phyloP scores from a whole-genome alignment of 352 stramenopile genomes.

The Phytophthora sp. region DNA sequence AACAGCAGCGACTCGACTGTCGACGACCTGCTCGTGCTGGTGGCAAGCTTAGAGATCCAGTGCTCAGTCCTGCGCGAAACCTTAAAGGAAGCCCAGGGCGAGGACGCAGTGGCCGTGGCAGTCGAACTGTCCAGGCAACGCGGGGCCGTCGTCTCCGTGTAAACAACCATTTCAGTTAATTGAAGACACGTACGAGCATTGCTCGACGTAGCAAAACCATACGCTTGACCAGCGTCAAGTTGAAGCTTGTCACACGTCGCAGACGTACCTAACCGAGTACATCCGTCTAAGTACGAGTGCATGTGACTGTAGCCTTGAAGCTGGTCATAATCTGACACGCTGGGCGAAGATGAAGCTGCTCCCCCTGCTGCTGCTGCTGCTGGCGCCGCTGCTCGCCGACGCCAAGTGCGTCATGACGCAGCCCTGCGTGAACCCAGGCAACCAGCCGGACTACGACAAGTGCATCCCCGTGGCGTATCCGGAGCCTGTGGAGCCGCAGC shows the following conservation, averaged over 20 bases:
- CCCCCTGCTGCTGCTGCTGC: slow-evolving; percentile 16
- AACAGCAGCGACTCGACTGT: slow-evolving; percentile 34
- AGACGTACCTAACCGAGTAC: too few relatives aligned
- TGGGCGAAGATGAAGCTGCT: slow-evolving; percentile 5
- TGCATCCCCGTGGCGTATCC: slow-evolving; percentile 76
- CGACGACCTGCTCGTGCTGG: slow-evolving; percentile 63
- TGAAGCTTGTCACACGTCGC: too few relatives aligned
- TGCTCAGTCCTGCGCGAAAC: slow-evolving; percentile 61
- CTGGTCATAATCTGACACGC: too few relatives aligned
- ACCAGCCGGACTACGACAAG: slow-evolving; percentile 68
- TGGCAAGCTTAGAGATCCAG: slow-evolving; percentile 77
- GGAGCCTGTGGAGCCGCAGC: slow-evolving; percentile 37
- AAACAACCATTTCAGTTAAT: too few relatives aligned
- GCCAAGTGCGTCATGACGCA: slow-evolving; percentile 81
- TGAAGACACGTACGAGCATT: too few relatives aligned
- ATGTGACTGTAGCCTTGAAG: too few relatives aligned
- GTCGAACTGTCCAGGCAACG: slow-evolving; percentile 36
- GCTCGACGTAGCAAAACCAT: background rate
- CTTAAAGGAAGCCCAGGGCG: slow-evolving; percentile 43
- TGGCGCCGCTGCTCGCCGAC: background rate
- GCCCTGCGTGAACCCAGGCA: slow-evolving; percentile 76
- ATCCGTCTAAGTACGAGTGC: background rate
- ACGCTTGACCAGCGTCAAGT: too few relatives aligned
- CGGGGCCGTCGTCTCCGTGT: slow-evolving; percentile 41
- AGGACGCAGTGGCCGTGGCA: slow-evolving; percentile 45